Percentiles rank a stretch among this genome's conserved stretches.
These are phyloP conservation scores for Zhuliangozyma blackwelliae DNA, from an alignment of 1,139 yeast genomes.

Conservation along the genomic window DNA sequence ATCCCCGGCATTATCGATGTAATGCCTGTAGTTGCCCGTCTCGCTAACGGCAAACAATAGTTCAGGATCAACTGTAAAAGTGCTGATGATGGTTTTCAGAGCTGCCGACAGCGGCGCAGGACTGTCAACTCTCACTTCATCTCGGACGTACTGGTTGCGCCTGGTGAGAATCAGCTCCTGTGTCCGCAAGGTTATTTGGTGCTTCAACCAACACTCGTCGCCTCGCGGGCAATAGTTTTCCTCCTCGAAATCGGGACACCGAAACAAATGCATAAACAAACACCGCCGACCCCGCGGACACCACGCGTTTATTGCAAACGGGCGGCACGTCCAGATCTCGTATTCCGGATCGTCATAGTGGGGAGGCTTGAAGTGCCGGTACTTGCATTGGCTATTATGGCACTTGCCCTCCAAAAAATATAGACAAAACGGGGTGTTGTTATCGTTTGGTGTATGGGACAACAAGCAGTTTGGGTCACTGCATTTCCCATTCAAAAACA, in stretches of 20 bases:
- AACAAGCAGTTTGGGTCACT: conserved; percentile 45
- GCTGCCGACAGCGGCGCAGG: conserved; percentile 4
- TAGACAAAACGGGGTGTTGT: conserved; percentile 63
- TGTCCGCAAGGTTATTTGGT: conserved; percentile 30
- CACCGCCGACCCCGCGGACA: conserved; percentile 62
- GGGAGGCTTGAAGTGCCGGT: conserved; percentile 37
- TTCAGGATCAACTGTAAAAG: conserved; percentile 33
- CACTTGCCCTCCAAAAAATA: conserved; percentile 52
- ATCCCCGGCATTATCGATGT: conserved; percentile 18
- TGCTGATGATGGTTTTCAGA: conserved; percentile 22
- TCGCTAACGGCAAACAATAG: conserved; percentile 17
- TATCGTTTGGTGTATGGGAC: conserved; percentile 55
- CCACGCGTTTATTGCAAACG: conserved; percentile 65
- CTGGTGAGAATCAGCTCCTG: conserved; percentile 24
- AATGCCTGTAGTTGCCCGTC: conserved; percentile 25
- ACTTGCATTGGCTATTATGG: conserved; percentile 51
- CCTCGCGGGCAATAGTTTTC: conserved; percentile 54
- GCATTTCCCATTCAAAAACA: conserved; percentile 46
- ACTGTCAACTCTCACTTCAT: conserved; percentile 14
- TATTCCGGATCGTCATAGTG: conserved; percentile 36
- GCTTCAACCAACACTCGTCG: conserved; percentile 45
- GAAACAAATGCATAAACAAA: conserved; percentile 51
- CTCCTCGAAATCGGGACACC: conserved; percentile 71
- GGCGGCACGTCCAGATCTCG: conserved; percentile 54
- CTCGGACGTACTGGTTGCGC: conserved; percentile 13